phyloP scores from a whole-genome alignment of 306 rosid species.

The Trichosanthes cucumerina region DNA sequence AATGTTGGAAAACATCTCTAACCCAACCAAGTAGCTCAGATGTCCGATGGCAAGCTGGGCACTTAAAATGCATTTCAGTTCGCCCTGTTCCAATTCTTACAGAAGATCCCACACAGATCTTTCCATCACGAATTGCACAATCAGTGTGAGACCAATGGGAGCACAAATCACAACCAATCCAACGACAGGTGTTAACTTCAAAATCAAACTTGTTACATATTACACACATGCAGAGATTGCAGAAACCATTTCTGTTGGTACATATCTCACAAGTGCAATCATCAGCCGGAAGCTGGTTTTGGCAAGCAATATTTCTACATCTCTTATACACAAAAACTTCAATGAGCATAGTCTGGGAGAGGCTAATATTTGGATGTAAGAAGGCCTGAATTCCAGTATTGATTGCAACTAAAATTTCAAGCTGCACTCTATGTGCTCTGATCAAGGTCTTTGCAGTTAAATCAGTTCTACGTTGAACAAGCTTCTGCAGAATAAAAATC shows the following conservation, averaged over 20 bases:
- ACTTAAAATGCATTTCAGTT: conserved; percentile 87
- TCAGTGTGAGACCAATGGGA: conserved; percentile 99
- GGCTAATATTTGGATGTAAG: conserved; percentile 84
- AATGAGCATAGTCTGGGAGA: conserved; percentile 71
- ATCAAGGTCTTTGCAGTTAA: conserved; percentile 77
- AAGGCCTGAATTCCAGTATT: conserved; percentile 93
- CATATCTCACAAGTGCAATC: conserved; percentile 93
- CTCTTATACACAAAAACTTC: conserved; percentile 85
- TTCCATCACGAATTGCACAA: conserved; percentile 92
- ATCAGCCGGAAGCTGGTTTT: conserved; percentile 87
- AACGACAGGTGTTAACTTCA: conserved; percentile 95
- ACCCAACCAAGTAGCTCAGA: conserved; percentile 97
- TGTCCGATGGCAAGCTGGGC: conserved; percentile 89
- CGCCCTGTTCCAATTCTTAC: conserved; percentile 65
- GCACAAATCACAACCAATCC: conserved; percentile 96
- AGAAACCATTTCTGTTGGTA: conserved; percentile 75
- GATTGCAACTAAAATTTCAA: conserved; percentile 85
- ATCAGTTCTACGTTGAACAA: conserved; percentile 73
- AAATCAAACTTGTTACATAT: conserved; percentile 96
- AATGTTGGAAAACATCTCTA: conserved; percentile 93
- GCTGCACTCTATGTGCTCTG: conserved; percentile 86
- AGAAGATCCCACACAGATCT: conserved; percentile 66
- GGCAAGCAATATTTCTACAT: conserved; percentile 91
- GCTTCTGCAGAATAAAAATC: conserved; percentile 71
- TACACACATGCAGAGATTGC: conserved; percentile 98